A percentile compares a stretch with the other conserved stretches of the same genome.
These are phyloP conservation scores for Apiospora pterosperma DNA, from an alignment of 2,329 filamentous ascomycete species.

Conservation along the genomic window DNA sequence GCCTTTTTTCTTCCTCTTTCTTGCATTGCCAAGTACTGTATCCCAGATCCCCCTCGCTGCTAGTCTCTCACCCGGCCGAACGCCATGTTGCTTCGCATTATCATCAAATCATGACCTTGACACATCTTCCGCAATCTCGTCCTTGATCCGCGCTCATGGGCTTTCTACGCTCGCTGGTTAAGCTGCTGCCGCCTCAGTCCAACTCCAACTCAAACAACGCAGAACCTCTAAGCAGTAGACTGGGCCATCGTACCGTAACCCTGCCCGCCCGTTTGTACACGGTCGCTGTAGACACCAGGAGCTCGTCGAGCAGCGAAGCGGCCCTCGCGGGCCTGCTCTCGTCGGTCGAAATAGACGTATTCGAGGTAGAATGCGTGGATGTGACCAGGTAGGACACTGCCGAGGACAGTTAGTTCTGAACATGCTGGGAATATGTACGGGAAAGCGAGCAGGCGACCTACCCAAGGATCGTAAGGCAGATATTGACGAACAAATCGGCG, in stretches of 20 bases:
- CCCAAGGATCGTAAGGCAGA: slow-evolving; percentile 63
- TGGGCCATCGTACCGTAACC: slow-evolving; percentile 54
- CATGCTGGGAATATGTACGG: not conserved
- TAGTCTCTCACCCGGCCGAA: not conserved
- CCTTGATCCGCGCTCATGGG: not conserved
- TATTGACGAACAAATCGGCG: slow-evolving; percentile 62
- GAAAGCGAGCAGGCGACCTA: slow-evolving; percentile 27
- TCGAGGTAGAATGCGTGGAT: slow-evolving; percentile 79
- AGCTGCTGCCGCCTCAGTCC: not conserved
- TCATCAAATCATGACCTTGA: not conserved
- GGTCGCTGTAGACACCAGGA: slow-evolving; percentile 69
- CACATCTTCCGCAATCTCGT: not conserved
- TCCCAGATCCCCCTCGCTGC: not conserved
- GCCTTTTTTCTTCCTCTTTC: no score
- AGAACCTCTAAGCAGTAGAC: slow-evolving; percentile 9
- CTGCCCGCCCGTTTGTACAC: slow-evolving; percentile 69
- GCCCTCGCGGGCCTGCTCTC: slow-evolving; percentile 59
- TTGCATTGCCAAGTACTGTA: not conserved
- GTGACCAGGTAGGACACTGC: slow-evolving; percentile 60
- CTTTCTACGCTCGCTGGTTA: not conserved
- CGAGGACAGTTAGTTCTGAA: not conserved
- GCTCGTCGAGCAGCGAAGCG: slow-evolving; percentile 51
- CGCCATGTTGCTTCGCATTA: not conserved
- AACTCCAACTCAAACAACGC: not conserved
- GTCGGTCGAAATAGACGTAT: slow-evolving; percentile 78